Evolutionary conservation across 257 asterid genomes (phyloP).

Genomic region (Solanum ossicruentum): DNA sequence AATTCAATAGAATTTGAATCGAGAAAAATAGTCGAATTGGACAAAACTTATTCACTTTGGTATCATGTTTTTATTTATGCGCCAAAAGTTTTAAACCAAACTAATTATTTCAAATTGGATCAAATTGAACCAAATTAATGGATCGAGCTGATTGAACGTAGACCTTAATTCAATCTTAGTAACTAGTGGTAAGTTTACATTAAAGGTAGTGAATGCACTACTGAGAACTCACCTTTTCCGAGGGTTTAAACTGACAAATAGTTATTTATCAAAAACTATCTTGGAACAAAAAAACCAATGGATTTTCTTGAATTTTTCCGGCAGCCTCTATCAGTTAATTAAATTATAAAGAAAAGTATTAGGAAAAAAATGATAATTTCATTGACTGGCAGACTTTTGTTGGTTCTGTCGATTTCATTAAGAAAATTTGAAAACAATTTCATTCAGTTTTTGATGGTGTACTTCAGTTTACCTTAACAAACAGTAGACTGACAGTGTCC

Average conservation of each 20-base stretch:
- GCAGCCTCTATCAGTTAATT: neutral
- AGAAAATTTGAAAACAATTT: neutral
- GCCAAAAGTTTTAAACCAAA: neutral
- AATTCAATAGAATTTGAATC: neutral
- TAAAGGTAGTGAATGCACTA: neutral
- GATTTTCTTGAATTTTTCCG: neutral
- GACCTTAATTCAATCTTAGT: neutral
- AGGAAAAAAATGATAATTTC: neutral
- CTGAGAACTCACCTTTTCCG: neutral
- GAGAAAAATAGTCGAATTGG: neutral
- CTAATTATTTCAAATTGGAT: neutral
- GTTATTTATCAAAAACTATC: neutral
- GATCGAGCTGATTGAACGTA: neutral
- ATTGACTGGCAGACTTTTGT: neutral
- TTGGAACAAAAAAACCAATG: neutral
- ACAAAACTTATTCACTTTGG: neutral
- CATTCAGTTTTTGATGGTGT: neutral
- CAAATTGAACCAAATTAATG: too few relatives aligned
- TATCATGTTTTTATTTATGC: neutral
- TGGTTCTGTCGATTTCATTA: neutral
- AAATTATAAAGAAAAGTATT: neutral
- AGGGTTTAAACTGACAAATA: neutral
- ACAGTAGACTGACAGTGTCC: neutral
- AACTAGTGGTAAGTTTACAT: neutral
- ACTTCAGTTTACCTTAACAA: neutral